These are phyloP conservation scores for Komagataella pseudopastoris DNA, from an alignment of 805 yeast genomes.

Conservation along the genomic window DNA sequence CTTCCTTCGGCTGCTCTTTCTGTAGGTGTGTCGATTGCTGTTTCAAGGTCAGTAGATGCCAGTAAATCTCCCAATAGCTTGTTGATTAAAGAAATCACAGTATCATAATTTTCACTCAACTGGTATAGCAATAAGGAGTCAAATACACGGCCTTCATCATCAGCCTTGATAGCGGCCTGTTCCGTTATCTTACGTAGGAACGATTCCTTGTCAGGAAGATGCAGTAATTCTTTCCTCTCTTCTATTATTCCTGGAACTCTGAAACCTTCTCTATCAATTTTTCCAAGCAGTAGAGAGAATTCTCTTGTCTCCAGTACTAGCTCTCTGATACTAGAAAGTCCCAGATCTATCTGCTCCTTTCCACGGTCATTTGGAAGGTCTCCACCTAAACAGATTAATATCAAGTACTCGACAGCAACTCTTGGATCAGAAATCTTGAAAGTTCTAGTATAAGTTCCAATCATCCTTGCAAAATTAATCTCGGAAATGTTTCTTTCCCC, in stretches of 20 bases:
- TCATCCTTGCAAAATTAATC: slow-evolving; percentile 41
- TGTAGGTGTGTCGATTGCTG: slow-evolving; percentile 17
- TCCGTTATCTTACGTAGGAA: slow-evolving; percentile 66
- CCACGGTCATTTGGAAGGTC: slow-evolving; percentile 13
- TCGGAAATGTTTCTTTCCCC: background rate
- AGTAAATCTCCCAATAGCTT: slow-evolving; percentile 67
- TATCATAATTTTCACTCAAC: slow-evolving; percentile 75
- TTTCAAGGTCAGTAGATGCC: slow-evolving; percentile 55
- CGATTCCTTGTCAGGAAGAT: slow-evolving; percentile 40
- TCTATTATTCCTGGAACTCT: slow-evolving; percentile 78
- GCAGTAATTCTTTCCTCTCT: slow-evolving; percentile 53
- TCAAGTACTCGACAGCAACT: slow-evolving; percentile 82
- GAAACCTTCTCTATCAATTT: slow-evolving; percentile 60
- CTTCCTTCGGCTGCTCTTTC: slow-evolving; percentile 29
- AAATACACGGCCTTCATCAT: slow-evolving; percentile 78
- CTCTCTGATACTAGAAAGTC: slow-evolving; percentile 73
- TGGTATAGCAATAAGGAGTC: slow-evolving; percentile 83
- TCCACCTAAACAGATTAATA: slow-evolving; percentile 50
- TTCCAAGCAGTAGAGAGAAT: slow-evolving; percentile 73
- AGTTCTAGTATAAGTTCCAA: slow-evolving; percentile 71
- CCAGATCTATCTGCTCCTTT: slow-evolving; percentile 34
- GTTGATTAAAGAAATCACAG: slow-evolving; percentile 65
- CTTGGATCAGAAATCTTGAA: slow-evolving; percentile 81
- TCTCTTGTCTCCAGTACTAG: slow-evolving; percentile 79
- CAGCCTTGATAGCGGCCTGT: slow-evolving; percentile 75